Percentiles rank a stretch among this genome's conserved stretches.
Evolutionary conservation across 805 yeast species (phyloP).

Genomic region (Torulaspora microellipsoides): DNA sequence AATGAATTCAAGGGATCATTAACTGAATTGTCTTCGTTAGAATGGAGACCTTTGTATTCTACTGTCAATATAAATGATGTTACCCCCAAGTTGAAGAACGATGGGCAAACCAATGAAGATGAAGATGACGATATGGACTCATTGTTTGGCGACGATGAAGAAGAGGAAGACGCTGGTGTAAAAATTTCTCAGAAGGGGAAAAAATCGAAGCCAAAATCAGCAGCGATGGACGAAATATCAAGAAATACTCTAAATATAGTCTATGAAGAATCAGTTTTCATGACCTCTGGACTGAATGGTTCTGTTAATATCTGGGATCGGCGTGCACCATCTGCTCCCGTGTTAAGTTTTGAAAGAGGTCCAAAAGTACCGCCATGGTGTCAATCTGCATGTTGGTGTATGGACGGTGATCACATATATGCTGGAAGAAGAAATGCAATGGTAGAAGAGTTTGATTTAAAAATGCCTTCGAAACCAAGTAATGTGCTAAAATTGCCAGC

Average conservation of each 20-base stretch:
- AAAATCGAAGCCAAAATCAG: slow-evolving; percentile 4
- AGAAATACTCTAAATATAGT: slow-evolving; percentile 22
- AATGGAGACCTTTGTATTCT: slow-evolving; percentile 58
- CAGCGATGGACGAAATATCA: slow-evolving; percentile 23
- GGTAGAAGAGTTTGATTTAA: slow-evolving; percentile 69
- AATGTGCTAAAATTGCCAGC: slow-evolving; percentile 70
- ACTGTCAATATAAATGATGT: slow-evolving; percentile 39
- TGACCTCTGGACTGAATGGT: slow-evolving; percentile 84
- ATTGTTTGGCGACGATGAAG: slow-evolving; percentile 53
- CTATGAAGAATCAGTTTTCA: slow-evolving; percentile 51
- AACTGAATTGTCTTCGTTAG: slow-evolving; percentile 76
- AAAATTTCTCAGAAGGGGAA: slow-evolving; percentile 9
- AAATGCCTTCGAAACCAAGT: slow-evolving; percentile 53
- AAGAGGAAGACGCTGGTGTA: slow-evolving; percentile 22
- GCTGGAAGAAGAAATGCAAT: slow-evolving; percentile 88
- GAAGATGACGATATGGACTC: slow-evolving; percentile 51
- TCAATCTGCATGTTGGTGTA: slow-evolving; percentile 82
- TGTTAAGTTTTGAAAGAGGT: slow-evolving; percentile 49
- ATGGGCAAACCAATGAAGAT: slow-evolving; percentile 31
- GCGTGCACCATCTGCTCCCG: slow-evolving; percentile 42
- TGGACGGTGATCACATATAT: slow-evolving; percentile 69
- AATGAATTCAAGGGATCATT: slow-evolving; percentile 51
- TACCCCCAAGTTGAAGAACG: slow-evolving; percentile 19
- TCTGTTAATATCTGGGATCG: slow-evolving; percentile 77
- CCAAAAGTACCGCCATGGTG: slow-evolving; percentile 90